Evolutionary conservation across 2,329 filamentous ascomycete species (phyloP), one percentile per base, ranked within the genome.

Genomic region (Capronia americana): DNA sequence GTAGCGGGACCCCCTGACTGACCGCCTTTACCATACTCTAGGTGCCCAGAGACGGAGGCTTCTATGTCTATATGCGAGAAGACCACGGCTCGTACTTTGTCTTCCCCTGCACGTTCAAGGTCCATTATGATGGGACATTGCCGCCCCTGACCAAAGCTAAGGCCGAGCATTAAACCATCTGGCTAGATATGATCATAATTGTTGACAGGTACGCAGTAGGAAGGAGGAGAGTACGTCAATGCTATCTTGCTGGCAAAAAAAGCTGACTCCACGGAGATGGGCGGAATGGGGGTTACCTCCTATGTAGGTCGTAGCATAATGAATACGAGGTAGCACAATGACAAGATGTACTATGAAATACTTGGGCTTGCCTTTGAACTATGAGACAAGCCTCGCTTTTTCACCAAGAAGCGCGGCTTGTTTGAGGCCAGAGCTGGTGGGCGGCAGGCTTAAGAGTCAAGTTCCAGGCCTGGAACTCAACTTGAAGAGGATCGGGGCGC

Each of bases 11-110:
- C 11, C 38, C 7, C 17, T 44, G 17, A 53, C 26, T 54, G 14
- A 57, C n/a, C n/a, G 32, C 26, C 6, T 24, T 53, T n/a, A 34
- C 3, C 24, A n/a, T 17, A n/a, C 32, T 12, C 46, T 17, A 71
- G 68, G 81, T 92, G 1, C 77, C 81, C 0, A 81, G 82, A 8
- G 79, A 82, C 0, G 86, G 83, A 0, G 86, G 86, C 0, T 84
- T 84, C 75, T 85, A 81, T 10, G 78, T 85, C 6, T 92, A 91
- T 75, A 80, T 92, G 81, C 84, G 85, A 44, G 86, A 90, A 77
- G 88, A 92, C 73, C 87, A 88, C 80, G 85, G 87, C 17, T 79
- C 79, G 23, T 83, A 82, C 71, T 85, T 81, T 67, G 80, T 83
- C 24, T 87, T 84, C 75, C 82, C 82, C 20, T 79, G 75, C 61